A percentile compares a stretch with the other conserved stretches of the same genome.
Conservation (phyloP, 1,284 basidiomycete species). For the Pterulicium gracile region DNA sequence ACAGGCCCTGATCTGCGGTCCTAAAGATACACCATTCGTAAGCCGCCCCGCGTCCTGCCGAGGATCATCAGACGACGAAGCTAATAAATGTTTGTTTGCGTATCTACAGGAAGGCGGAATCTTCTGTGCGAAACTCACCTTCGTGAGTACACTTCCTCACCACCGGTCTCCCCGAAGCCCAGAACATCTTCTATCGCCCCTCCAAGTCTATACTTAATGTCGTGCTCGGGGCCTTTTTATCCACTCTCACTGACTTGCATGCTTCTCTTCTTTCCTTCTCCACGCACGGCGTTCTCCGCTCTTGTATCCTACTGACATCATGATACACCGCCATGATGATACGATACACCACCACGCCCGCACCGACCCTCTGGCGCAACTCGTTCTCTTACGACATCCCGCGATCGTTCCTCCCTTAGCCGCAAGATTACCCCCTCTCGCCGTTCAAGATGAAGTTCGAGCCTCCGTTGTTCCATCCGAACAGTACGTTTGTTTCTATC, state of each 20-base stretch:
- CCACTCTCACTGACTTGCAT: too few species aligned
- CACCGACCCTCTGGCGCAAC: too few species aligned
- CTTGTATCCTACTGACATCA: too few species aligned
- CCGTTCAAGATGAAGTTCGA: constrained; percentile 99
- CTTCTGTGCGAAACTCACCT: constrained; percentile 87
- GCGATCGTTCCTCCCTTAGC: constrained; percentile 34
- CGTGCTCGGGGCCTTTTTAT: too few species aligned
- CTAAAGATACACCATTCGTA: constrained; percentile 95
- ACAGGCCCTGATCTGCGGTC: constrained; percentile 82
- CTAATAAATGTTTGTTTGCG: constrained; percentile 1
- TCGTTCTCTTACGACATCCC: too few species aligned
- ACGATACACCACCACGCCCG: too few species aligned
- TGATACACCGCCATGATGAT: too few species aligned
- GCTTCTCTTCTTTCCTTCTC: too few species aligned
- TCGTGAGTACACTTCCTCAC: constrained; percentile 46
- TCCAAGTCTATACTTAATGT: too few species aligned
- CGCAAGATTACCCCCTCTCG: constrained; percentile 85
- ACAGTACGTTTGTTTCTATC: constrained; percentile 50
- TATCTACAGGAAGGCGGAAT: constrained; percentile 82
- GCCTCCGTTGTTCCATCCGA: constrained; percentile 94
- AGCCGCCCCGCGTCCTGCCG: constrained; percentile 20
- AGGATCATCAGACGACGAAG: constrained; percentile 3
- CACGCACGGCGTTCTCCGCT: too few species aligned
- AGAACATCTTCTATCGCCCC: constrained; percentile 4
- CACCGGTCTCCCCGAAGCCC: constrained; percentile 1